Evolutionary conservation across 202 grass and related monocot genomes (phyloP).

Genomic region (Zoysia matrella): DNA sequence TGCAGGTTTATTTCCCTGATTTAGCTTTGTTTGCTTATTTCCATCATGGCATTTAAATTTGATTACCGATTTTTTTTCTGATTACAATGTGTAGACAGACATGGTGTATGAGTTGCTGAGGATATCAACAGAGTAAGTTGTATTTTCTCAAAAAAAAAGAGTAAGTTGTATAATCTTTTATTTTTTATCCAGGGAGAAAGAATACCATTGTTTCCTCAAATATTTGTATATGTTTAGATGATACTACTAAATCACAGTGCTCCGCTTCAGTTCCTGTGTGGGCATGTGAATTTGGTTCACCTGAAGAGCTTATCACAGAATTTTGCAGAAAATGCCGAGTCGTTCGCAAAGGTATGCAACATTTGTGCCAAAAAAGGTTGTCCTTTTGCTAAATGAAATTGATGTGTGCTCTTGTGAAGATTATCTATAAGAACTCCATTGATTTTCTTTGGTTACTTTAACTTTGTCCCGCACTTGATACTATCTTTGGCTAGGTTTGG

Average conservation of each 20-base stretch:
- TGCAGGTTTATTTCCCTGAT: constrained; percentile 70
- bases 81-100: constrained; percentile 76
- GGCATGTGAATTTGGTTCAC: constrained; percentile 84
- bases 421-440: background rate
- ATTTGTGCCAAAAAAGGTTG: constrained; percentile 10
- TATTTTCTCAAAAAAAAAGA: constrained; percentile 36
- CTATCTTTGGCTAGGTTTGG: constrained; percentile 70
- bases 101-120: constrained; percentile 61
- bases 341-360: constrained; percentile 84
- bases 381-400: background rate
- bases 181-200: background rate
- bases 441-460: constrained; percentile 19
- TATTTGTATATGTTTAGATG: background rate
- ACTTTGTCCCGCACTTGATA: background rate
- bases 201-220: constrained; percentile 8
- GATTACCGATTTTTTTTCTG: constrained; percentile 8
- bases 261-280: constrained; percentile 85
- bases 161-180: constrained; percentile 51
- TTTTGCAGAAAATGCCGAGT: constrained; percentile 65
- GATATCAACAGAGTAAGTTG: no score
- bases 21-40: constrained; percentile 6
- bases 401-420: constrained; percentile 20
- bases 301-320: constrained; percentile 74
- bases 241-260: constrained; percentile 55
- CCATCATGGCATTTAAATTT: constrained; percentile 8